Conservation (phyloP, 768 basidiomycete genomes). For the Epithele typhae region DNA sequence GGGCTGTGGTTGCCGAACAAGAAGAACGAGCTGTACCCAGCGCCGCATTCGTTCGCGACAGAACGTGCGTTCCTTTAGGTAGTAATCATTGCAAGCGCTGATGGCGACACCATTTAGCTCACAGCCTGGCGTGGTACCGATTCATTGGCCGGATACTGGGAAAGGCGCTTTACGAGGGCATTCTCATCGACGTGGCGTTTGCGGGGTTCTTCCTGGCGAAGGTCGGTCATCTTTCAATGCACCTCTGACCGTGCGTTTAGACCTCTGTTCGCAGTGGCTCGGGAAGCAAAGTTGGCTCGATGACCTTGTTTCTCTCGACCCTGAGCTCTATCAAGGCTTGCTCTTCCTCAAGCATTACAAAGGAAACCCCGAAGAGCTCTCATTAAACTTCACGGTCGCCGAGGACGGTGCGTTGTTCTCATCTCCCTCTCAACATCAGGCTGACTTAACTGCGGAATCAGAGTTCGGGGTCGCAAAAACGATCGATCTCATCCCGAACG, state of each 20-base stretch:
- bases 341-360: conserved; percentile 90
- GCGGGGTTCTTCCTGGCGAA: conserved; percentile 94
- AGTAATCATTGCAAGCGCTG: not conserved
- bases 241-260: not conserved
- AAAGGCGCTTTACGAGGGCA: conserved; percentile 95
- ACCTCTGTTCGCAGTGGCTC: conserved; percentile 59
- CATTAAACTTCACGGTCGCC: conserved; percentile 85
- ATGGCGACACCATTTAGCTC: conserved; percentile 39
- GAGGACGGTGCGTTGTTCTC: conserved; percentile 60
- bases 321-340: conserved; percentile 88
- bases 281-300: conserved; percentile 90
- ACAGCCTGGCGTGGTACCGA: conserved; percentile 87
- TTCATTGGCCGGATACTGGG: conserved; percentile 93
- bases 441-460: conserved; percentile 21
- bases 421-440: not conserved
- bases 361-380: conserved; percentile 82
- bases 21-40: conserved; percentile 94
- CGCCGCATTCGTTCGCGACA: conserved; percentile 86
- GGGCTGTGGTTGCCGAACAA: conserved; percentile 91
- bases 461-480: conserved; percentile 80
- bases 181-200: conserved; percentile 91
- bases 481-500: conserved; percentile 76
- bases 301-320: conserved; percentile 88
- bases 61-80: conserved; percentile 46
- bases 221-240: conserved; percentile 31